Base-by-base conservation (phyloP, 805 yeast genomes). In the Clavispora santaluciae region DNA sequence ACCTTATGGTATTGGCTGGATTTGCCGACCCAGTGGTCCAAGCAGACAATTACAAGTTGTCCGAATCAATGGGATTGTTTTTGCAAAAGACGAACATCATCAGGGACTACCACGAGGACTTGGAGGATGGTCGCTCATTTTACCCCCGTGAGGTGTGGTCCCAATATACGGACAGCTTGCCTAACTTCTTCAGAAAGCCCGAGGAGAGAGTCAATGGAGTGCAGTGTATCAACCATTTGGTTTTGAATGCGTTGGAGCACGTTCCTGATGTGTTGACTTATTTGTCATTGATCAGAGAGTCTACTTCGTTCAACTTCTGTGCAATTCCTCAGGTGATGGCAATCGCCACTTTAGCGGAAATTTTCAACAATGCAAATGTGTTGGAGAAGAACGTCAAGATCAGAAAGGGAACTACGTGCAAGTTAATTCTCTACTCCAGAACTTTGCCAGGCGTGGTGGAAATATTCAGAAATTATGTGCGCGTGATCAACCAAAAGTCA, bases 251-350 rank as follows among this genome's bases (percentile, higher is more conserved):
- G 1, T 70, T 93, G 58, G 70, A 67, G 22, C 97, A 91, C 56
- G 89, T 78, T 29, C 76, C 76, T 39, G 93, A 87, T 55, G 84
- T 81, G 22, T 72, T 93, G 53, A 75, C 75, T 38, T 93, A 86
- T 60, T 72, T 93, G 42, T 76, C 91, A 13, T 70, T 81, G 46
- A 76, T 93, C 37, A 75, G 76, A 44, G 99, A 93, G 59, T 86
- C 83, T 45, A 79, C 95, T 1, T 67, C 83, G 37, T 93, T 88
- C 71, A 84, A 81, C 53, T 93, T 93, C 70, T 90, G 97, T 69
- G 87, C 97, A 9, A 93, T 93, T 58, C 99, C 99, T 15, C 99
- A 93, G 68, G 97, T 91, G 15, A 93, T 93, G 99, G 96, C 98
- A 26, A 85, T 93, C 61, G 97, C 99, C 12, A 88, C 98, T 1